Conservation (phyloP, 345 rosid species). For the Gossypium arboreum region DNA sequence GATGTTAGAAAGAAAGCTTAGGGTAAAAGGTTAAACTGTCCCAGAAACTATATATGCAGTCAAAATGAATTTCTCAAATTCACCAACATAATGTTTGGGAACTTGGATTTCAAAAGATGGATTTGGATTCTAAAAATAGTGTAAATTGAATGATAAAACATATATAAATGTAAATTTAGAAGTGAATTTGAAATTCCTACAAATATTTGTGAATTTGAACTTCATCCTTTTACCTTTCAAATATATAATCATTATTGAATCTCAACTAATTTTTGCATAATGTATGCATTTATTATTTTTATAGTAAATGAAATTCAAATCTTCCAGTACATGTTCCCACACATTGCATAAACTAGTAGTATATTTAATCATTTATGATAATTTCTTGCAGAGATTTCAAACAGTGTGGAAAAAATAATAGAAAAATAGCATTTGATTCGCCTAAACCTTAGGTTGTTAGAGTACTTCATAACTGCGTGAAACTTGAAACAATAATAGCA, state of each 20-base stretch:
- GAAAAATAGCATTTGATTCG: neutral
- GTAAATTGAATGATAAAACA: too few relatives aligned
- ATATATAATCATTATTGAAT: neutral
- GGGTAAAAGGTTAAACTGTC: neutral
- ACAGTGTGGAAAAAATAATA: neutral
- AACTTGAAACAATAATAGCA: neutral
- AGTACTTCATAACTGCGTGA: neutral
- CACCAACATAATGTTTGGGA: neutral
- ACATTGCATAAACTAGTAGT: neutral
- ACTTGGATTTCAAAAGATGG: too few relatives aligned
- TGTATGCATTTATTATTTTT: neutral
- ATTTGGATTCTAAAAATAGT: too few relatives aligned
- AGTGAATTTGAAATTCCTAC: too few relatives aligned
- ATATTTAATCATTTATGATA: neutral
- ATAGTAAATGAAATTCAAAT: neutral
- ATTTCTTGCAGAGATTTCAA: neutral
- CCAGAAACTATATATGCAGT: neutral
- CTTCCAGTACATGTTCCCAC: too few relatives aligned
- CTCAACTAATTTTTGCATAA: neutral
- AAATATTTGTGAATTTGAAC: too few relatives aligned
- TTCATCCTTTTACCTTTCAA: neutral
- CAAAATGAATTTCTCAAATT: conserved; percentile 4
- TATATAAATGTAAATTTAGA: too few relatives aligned
- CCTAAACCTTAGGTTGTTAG: neutral
- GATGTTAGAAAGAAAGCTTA: neutral